Percentiles rank a stretch among this genome's conserved stretches.
Conservation (phyloP, 2,329 filamentous ascomycete genomes). For the Lasiodiplodia gonubiensis region DNA sequence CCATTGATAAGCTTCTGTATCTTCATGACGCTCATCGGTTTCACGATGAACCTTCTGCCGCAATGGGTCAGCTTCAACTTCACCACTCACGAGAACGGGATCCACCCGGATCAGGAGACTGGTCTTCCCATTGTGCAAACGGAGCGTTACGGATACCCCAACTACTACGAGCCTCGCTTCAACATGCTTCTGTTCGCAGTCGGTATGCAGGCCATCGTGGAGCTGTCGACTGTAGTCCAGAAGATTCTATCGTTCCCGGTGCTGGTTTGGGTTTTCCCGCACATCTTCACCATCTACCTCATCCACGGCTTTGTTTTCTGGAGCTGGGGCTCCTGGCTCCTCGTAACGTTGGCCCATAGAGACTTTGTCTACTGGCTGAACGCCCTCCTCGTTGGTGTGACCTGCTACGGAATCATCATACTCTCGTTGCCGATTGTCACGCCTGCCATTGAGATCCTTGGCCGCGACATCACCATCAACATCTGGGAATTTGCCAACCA, state of each 20-base stretch:
- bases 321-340: conserved; percentile 47
- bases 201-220: conserved; percentile 46
- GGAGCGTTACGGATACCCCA: conserved; percentile 45
- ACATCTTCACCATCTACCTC: conserved; percentile 58
- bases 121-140: conserved; percentile 47
- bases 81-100: conserved; percentile 48
- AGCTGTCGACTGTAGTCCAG: conserved; percentile 46
- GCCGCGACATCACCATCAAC: conserved; percentile 46
- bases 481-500: conserved; percentile 46
- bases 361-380: conserved; percentile 43
- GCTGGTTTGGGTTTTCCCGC: conserved; percentile 53
- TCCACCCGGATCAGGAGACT: conserved; percentile 50
- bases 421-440: conserved; percentile 44
- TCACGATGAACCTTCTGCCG: conserved; percentile 47
- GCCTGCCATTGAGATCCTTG: conserved; percentile 47
- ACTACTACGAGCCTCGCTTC: conserved; percentile 52
- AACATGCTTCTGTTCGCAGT: conserved; percentile 51
- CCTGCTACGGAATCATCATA: conserved; percentile 44
- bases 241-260: conserved; percentile 48
- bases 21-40: conserved; percentile 40
- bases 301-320: conserved; percentile 57
- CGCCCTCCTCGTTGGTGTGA: conserved; percentile 44
- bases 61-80: conserved; percentile 47
- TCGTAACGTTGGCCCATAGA: conserved; percentile 41
- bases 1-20: conserved; percentile 43